Evolutionary conservation across 2,329 filamentous ascomycete genomes (phyloP).

Genomic region (Neurospora sp.): DNA sequence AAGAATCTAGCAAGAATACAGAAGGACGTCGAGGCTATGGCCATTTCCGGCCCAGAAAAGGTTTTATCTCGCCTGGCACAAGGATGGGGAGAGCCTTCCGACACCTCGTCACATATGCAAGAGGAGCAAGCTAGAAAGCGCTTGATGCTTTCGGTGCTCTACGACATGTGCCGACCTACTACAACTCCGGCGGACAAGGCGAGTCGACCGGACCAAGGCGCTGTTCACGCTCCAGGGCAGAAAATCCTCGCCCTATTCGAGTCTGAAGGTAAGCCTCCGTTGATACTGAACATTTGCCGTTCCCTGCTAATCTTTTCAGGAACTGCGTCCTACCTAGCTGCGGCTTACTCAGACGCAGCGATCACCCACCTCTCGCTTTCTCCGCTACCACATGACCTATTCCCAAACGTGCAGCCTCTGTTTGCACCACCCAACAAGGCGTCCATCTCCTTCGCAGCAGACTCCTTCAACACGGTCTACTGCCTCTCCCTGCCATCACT

Average conservation of each 20-base stretch:
- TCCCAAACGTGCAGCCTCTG: constrained; percentile 31
- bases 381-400: constrained; percentile 28
- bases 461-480: constrained; percentile 39
- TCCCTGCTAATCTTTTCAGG: constrained; percentile 25
- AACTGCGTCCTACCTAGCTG: constrained; percentile 39
- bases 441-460: constrained; percentile 28
- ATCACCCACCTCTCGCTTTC: constrained; percentile 37
- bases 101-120: constrained; percentile 34
- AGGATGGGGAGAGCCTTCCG: constrained; percentile 33
- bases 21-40: constrained; percentile 45
- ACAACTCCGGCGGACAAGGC: constrained; percentile 7
- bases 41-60: constrained; percentile 37
- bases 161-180: constrained; percentile 25
- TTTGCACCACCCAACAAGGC: constrained; percentile 28
- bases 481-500: constrained; percentile 46
- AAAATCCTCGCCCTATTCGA: constrained; percentile 42
- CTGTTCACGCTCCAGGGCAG: constrained; percentile 7
- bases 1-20: constrained; percentile 33
- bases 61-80: constrained; percentile 46
- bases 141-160: constrained; percentile 31
- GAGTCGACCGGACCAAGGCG: constrained; percentile 1
- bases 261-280: constrained; percentile 32
- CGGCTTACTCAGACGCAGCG: constrained; percentile 28
- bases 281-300: constrained; percentile 16
- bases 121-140: constrained; percentile 35